Percentiles rank a stretch among this genome's conserved stretches.
Evolutionary conservation across 163 green algal genomes (phyloP).

Genomic region (Scenedesmus sp.): DNA sequence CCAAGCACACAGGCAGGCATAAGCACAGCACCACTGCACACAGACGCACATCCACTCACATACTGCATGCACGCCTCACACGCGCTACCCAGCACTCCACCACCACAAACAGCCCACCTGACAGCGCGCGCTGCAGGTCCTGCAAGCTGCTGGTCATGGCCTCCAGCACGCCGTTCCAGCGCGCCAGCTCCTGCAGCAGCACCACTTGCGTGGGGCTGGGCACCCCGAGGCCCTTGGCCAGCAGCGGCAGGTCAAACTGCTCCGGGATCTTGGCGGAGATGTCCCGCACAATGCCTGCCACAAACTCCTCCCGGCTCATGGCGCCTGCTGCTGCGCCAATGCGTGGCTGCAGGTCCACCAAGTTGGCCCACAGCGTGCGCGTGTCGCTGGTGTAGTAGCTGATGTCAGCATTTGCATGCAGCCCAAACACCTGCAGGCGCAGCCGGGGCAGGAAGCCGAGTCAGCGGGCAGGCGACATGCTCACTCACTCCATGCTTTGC

Average conservation of each 20-base stretch:
- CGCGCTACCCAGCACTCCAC: not conserved
- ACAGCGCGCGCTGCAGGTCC: constrained; percentile 83
- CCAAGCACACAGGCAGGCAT: no score
- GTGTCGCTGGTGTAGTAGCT: constrained; percentile 89
- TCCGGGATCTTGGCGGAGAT: constrained; percentile 80
- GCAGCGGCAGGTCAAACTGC: constrained; percentile 84
- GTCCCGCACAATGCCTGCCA: constrained; percentile 75
- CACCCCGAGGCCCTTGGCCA: constrained; percentile 82
- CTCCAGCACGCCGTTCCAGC: constrained; percentile 81
- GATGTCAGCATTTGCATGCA: constrained; percentile 92
- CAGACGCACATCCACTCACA: not conserved
- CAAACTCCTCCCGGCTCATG: constrained; percentile 81
- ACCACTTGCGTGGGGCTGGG: constrained; percentile 79
- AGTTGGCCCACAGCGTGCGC: constrained; percentile 82
- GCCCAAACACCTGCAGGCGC: constrained; percentile 77
- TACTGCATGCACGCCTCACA: no score
- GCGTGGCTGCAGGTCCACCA: constrained; percentile 80
- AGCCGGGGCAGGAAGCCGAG: not conserved
- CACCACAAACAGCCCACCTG: constrained; percentile 49
- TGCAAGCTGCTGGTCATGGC: constrained; percentile 80
- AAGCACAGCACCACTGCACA: not conserved
- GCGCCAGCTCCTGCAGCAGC: constrained; percentile 90
- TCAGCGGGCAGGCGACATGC: not conserved
- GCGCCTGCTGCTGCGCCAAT: constrained; percentile 60
- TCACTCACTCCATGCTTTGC: no score